Base-by-base conservation (phyloP, 257 asterid species). In the Ophiorrhiza pumila region DNA sequence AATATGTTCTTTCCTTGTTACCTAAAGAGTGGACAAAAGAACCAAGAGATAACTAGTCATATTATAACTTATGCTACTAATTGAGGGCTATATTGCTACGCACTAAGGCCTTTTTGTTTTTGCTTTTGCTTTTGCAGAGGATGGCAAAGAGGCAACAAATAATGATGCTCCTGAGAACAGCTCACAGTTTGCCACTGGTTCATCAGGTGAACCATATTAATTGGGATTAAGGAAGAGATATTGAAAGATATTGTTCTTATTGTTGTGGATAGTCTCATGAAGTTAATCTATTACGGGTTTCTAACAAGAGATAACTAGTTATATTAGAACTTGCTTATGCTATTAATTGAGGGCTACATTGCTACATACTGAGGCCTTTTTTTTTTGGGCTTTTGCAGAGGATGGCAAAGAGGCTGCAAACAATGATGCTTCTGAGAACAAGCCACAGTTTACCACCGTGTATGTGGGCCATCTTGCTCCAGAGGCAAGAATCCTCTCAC, bases 381-480 rank as follows among this genome's bases (percentile, higher is more conserved):
- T 81, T 72, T 56, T 23, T 46, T n/a, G n/a, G n/a, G n/a, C n/a
- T 65, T 74, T 82, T 78, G 83, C 88, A 87, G 98, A 91, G 61
- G 97, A 93, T 72, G 92, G 88, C 77, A 91, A 87, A 76, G 98
- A 91, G 77, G 84, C 81, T 60, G 83, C 87, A 74, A 86, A 80
- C 66, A 80, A 73, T 79, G 96, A 89, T 75, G 94, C 94, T 82
- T 97, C 96, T 27, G 96, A 93, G 85, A 93, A 85, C 63, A 93
- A 91, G 75, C 98, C 96, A 64, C 96, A 82, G 64, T 93, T 71
- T 77, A 93, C 96, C 49, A 93, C 98, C 23, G 96, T 93, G 60
- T 93, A 93, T 75, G 97, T 89, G 27, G 98, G 98, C 61, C 91
- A 93, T 84, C 91, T 93, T 73, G 93, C 97, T 78, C 91, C 98